These are phyloP conservation scores for Russula sp. DNA, from an alignment of 768 basidiomycete species.

Conservation along the genomic window DNA sequence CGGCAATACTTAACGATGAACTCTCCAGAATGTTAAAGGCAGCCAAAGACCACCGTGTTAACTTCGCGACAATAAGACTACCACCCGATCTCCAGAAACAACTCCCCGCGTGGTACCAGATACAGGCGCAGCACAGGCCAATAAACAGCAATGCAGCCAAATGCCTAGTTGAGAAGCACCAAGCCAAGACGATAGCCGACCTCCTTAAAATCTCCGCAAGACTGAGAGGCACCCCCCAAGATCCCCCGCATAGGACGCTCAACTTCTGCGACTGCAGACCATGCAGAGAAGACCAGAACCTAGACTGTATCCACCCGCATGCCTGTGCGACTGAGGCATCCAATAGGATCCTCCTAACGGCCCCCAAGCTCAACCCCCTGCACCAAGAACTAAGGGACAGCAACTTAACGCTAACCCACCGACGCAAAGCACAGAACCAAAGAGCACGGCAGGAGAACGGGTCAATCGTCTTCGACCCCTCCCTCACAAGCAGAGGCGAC, in stretches of 20 bases:
- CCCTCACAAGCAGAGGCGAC: too few relatives aligned
- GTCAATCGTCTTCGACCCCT: too few relatives aligned
- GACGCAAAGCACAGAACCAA: background rate
- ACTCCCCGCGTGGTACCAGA: too few relatives aligned
- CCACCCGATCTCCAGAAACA: too few relatives aligned
- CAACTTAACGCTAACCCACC: background rate
- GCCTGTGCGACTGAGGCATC: background rate
- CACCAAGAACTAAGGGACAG: background rate
- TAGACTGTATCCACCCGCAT: too few relatives aligned
- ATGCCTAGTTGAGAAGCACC: too few relatives aligned
- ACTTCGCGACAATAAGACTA: too few relatives aligned
- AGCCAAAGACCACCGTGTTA: too few relatives aligned
- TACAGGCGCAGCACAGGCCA: background rate
- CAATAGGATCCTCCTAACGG: background rate
- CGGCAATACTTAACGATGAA: too few relatives aligned
- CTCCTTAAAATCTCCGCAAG: background rate
- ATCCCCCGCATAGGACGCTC: background rate
- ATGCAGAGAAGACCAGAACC: background rate
- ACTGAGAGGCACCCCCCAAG: background rate
- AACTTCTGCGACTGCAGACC: background rate
- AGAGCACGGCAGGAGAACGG: background rate
- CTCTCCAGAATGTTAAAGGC: too few relatives aligned
- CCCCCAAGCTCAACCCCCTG: background rate
- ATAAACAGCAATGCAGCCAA: background rate
- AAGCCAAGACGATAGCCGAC: background rate